A percentile compares a stretch with the other conserved stretches of the same genome.
Conservation (phyloP, 257 asterid genomes). For the Fraxinus pennsylvanica region DNA sequence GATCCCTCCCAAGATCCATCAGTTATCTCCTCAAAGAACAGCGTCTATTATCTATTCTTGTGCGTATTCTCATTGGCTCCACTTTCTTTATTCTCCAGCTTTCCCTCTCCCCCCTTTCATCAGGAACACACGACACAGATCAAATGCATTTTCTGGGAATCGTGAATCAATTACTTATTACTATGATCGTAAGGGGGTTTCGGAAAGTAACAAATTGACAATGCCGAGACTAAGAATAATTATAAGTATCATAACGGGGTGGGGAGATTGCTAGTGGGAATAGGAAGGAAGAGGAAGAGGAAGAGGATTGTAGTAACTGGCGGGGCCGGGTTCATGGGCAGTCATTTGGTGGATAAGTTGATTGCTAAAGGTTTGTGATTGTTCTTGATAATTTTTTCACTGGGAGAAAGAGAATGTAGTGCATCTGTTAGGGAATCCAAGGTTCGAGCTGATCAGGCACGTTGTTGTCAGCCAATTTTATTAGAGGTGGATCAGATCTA, state of each 20-base stretch:
- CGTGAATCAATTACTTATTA: conserved; percentile 17
- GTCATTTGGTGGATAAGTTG: conserved; percentile 77
- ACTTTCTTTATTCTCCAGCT: conserved; percentile 67
- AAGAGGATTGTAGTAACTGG: conserved; percentile 70
- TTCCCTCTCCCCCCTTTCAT: conserved; percentile 31
- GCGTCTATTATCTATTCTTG: conserved; percentile 61
- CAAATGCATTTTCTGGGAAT: background rate
- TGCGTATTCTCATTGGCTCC: conserved; percentile 66
- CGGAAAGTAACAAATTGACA: background rate
- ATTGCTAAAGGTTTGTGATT: conserved; percentile 41
- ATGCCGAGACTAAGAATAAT: background rate
- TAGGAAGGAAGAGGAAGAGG: conserved; percentile 59
- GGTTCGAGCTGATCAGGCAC: conserved; percentile 75
- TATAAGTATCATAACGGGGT: conserved; percentile 40
- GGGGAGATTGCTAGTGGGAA: conserved; percentile 67
- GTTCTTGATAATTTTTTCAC: conserved; percentile 72
- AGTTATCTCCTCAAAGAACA: conserved; percentile 67
- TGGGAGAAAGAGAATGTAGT: conserved; percentile 73
- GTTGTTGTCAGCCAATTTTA: conserved; percentile 50
- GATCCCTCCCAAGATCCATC: conserved; percentile 71
- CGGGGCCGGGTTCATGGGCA: conserved; percentile 78
- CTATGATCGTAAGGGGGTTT: conserved; percentile 9
- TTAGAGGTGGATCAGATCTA: conserved; percentile 55
- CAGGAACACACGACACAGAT: background rate
- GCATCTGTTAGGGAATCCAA: conserved; percentile 68